phyloP scores from a whole-genome alignment of 139 green algal species.

The Chlamydomonas sp. region DNA sequence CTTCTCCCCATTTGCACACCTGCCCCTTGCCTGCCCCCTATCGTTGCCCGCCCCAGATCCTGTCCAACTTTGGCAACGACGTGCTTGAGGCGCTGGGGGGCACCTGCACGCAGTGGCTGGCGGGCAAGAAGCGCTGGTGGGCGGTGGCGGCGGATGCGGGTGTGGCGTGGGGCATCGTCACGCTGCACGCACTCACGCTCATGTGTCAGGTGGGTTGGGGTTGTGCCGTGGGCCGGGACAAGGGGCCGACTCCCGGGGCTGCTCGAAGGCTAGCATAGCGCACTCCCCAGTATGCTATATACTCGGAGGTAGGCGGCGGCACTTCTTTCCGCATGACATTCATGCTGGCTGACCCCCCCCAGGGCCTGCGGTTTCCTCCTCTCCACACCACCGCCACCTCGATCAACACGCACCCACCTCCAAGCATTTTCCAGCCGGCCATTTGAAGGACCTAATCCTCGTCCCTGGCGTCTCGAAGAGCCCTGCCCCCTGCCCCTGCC shows the following conservation, averaged over 20 bases:
- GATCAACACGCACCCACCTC: no score
- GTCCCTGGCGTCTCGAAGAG: no score
- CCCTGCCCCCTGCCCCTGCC: neutral
- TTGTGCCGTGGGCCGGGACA: no score
- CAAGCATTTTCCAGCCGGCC: no score
- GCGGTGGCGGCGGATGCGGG: conserved; percentile 64
- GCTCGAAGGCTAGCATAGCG: neutral
- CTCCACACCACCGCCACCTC: no score
- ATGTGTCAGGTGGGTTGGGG: conserved; percentile 65
- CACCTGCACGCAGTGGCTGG: conserved; percentile 73
- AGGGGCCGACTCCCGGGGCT: no score
- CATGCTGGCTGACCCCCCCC: no score
- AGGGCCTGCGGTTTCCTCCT: no score
- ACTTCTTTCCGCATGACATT: no score
- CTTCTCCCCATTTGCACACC: neutral
- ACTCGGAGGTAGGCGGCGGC: no score
- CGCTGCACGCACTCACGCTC: conserved; percentile 71
- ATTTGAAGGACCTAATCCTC: no score
- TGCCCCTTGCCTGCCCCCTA: neutral
- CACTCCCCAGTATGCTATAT: neutral
- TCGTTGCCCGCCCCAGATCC: conserved; percentile 65
- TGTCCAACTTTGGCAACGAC: conserved; percentile 87
- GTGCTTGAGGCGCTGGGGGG: conserved; percentile 82
- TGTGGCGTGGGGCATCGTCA: conserved; percentile 62
- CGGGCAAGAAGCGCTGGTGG: conserved; percentile 19